phyloP scores from a whole-genome alignment of 2,329 filamentous ascomycete genomes.

The Onygenales sp. region DNA sequence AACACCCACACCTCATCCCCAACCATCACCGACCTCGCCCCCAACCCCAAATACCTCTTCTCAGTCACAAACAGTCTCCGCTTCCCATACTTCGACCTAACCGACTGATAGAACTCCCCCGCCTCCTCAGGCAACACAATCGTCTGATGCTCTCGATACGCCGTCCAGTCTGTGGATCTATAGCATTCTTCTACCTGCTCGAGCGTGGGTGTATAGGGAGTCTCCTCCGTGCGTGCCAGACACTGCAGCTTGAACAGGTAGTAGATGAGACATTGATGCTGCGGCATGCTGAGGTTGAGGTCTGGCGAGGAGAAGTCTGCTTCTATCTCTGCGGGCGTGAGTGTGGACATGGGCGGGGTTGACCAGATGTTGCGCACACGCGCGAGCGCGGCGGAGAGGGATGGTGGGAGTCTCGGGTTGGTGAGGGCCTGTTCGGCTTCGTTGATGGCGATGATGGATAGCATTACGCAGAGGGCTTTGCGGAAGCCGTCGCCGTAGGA shows the following conservation, averaged over 20 bases:
- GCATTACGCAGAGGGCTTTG: conserved; percentile 6
- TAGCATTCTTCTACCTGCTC: conserved; percentile 1
- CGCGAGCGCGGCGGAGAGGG: background rate
- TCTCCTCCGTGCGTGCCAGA: background rate
- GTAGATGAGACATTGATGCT: background rate
- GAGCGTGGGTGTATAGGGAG: conserved; percentile 3
- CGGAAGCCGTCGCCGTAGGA: conserved; percentile 6
- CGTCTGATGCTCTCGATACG: background rate
- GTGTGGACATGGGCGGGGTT: background rate
- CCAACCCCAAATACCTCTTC: conserved; percentile 9
- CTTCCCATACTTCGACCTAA: conserved; percentile 5
- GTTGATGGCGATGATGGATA: conserved; percentile 4
- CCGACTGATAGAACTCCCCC: conserved; percentile 1
- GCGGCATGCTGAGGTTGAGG: background rate
- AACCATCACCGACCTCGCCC: conserved; percentile 1
- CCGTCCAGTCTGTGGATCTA: background rate
- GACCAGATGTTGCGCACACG: background rate
- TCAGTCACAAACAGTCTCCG: conserved; percentile 8
- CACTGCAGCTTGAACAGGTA: conserved; percentile 2
- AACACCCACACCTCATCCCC: conserved; percentile 10
- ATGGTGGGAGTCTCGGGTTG: conserved; percentile 1
- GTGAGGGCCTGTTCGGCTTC: background rate
- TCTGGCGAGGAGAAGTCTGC: background rate
- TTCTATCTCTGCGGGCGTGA: conserved; percentile 1
- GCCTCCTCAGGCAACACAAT: background rate